Percentiles rank a stretch among this genome's conserved stretches.
phyloP scores from a whole-genome alignment of 163 green algal species.

The Chlamydomonas reinhardtii region DNA sequence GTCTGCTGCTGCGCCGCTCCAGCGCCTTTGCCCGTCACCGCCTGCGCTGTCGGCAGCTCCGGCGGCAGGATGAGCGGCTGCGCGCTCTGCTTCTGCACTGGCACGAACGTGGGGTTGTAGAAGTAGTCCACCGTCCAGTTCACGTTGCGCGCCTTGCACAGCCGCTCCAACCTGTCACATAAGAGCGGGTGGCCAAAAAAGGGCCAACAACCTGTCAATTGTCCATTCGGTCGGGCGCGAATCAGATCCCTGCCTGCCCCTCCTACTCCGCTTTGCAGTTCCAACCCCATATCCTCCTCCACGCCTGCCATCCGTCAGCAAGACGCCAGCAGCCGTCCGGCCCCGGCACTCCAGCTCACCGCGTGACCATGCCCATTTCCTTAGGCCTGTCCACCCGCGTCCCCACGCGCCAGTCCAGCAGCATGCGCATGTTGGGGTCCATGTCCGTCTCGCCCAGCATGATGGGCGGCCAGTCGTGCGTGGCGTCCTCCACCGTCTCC shows the following conservation, averaged over 20 bases:
- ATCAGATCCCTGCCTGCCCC: too few relatives aligned
- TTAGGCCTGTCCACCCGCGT: conserved; percentile 54
- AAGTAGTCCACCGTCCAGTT: conserved; percentile 55
- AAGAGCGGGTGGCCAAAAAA: too few relatives aligned
- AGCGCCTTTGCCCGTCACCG: too few relatives aligned
- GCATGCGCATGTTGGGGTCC: conserved; percentile 69
- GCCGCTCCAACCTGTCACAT: conserved; percentile 56
- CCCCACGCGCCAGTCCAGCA: conserved; percentile 84
- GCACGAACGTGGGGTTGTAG: conserved; percentile 10
- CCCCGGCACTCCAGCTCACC: conserved; percentile 36
- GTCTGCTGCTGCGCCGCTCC: too few relatives aligned
- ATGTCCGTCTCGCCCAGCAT: conserved; percentile 82
- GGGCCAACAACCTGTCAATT: too few relatives aligned
- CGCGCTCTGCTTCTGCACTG: not conserved
- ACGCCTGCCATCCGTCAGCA: too few relatives aligned
- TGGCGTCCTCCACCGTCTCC: conserved; percentile 57
- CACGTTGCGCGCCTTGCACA: conserved; percentile 62
- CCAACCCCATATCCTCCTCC: too few relatives aligned
- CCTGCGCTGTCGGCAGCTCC: conserved; percentile 13
- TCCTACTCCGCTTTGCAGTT: too few relatives aligned
- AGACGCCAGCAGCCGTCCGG: too few relatives aligned
- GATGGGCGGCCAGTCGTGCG: conserved; percentile 83
- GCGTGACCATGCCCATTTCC: conserved; percentile 46
- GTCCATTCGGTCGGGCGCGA: too few relatives aligned
- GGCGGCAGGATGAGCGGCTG: conserved; percentile 6